Evolutionary conservation across 139 green algal species (phyloP).

Genomic region (Deuterostichococcus epilithicus): DNA sequence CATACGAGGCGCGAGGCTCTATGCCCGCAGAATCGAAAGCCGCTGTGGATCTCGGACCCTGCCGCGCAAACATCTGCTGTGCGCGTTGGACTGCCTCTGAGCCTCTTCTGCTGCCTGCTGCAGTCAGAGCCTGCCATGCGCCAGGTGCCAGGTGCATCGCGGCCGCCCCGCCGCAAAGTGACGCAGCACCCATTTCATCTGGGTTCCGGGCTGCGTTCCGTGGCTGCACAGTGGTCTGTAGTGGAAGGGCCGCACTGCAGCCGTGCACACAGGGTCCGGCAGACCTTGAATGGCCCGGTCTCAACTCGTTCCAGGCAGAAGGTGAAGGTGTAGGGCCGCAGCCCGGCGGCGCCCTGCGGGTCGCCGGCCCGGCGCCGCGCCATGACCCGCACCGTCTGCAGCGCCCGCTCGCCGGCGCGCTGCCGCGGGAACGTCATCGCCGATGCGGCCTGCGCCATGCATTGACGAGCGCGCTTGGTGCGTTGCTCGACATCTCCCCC

Average conservation of each 20-base stretch:
- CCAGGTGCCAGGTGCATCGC: no score
- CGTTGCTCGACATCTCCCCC: neutral
- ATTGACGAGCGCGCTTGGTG: neutral
- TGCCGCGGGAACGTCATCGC: slow-evolving; percentile 45
- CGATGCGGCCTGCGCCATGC: slow-evolving; percentile 16
- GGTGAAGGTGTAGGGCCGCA: slow-evolving; percentile 44
- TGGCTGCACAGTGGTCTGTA: neutral
- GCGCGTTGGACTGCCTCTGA: no score
- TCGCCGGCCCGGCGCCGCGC: neutral
- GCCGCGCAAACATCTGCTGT: no score
- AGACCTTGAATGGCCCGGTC: slow-evolving; percentile 33
- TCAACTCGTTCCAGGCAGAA: slow-evolving; percentile 51
- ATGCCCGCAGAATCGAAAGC: no score
- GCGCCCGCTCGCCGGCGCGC: slow-evolving; percentile 34
- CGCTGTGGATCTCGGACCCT: no score
- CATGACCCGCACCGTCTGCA: slow-evolving; percentile 44
- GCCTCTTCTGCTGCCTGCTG: no score
- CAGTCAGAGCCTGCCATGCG: no score
- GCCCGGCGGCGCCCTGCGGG: neutral
- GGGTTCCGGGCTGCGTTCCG: no score
- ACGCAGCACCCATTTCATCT: no score
- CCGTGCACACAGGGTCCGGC: no score
- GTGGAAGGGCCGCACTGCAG: neutral
- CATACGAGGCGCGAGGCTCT: no score
- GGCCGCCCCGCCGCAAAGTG: no score